Conservation (phyloP, 805 yeast species). For the Kuraishia borneana region DNA sequence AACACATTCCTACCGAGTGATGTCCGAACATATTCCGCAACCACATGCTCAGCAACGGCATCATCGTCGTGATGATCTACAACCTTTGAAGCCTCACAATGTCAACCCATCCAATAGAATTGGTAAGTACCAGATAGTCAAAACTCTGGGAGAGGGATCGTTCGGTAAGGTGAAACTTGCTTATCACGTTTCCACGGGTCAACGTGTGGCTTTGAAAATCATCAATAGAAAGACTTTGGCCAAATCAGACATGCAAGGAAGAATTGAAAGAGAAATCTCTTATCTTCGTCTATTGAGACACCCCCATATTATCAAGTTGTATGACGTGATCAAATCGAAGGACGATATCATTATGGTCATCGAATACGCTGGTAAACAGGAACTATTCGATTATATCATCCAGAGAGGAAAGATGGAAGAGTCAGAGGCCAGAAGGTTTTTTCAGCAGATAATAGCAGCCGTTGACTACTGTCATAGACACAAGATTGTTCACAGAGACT, state of each 20-base stretch:
- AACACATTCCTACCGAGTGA: no score
- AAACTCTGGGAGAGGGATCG: conserved; percentile 92
- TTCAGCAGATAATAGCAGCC: conserved; percentile 94
- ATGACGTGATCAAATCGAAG: conserved; percentile 89
- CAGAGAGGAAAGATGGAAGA: conserved; percentile 91
- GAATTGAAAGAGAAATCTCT: conserved; percentile 89
- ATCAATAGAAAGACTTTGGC: conserved; percentile 88
- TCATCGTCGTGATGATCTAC: neutral
- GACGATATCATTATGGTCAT: conserved; percentile 97
- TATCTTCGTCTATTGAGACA: conserved; percentile 81
- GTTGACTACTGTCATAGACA: conserved; percentile 95
- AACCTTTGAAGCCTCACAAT: neutral
- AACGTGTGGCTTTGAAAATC: conserved; percentile 84
- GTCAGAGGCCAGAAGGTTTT: conserved; percentile 82
- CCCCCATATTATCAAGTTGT: conserved; percentile 91
- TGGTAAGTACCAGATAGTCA: conserved; percentile 88
- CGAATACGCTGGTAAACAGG: conserved; percentile 86
- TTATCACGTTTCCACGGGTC: conserved; percentile 82
- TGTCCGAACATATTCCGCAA: neutral
- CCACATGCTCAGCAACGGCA: neutral
- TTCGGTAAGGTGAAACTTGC: conserved; percentile 94
- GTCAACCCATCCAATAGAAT: conserved; percentile 21
- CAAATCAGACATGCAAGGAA: conserved; percentile 93
- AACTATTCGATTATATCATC: conserved; percentile 88
- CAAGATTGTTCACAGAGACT: conserved; percentile 92